Conservation (phyloP, 306 rosid species). For the Citrullus colocynthis region DNA sequence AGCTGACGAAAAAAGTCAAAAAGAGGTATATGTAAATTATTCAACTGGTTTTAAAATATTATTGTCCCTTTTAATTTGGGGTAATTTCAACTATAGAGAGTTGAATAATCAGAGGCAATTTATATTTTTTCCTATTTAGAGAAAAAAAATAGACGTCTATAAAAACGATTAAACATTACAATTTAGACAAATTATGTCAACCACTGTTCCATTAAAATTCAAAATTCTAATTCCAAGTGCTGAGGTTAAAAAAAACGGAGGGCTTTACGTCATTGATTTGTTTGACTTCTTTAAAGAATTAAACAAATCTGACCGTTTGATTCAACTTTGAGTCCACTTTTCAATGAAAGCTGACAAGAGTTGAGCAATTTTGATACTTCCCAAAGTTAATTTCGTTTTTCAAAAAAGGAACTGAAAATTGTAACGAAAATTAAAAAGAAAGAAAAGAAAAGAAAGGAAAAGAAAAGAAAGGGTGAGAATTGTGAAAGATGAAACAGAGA, state of each 20-base stretch:
- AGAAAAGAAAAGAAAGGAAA: background rate
- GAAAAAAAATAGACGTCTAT: no score
- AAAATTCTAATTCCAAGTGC: background rate
- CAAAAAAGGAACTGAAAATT: background rate
- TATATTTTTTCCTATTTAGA: no score
- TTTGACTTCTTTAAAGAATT: background rate
- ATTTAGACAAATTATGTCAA: background rate
- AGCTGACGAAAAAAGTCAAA: background rate
- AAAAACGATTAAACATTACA: background rate
- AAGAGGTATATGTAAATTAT: background rate
- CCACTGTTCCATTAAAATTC: background rate
- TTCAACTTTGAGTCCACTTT: slow-evolving; percentile 5
- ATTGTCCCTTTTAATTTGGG: no score
- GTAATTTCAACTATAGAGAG: no score
- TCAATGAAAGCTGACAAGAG: background rate
- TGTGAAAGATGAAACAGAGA: background rate
- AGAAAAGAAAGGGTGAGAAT: background rate
- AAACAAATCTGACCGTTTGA: slow-evolving; percentile 4
- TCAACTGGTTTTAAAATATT: background rate
- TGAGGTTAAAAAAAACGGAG: background rate
- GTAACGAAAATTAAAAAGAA: background rate
- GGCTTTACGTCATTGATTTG: slow-evolving; percentile 8
- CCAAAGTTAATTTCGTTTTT: background rate
- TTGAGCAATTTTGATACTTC: background rate
- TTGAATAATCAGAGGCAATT: no score